Base-by-base conservation (phyloP, 2,329 filamentous ascomycete genomes). In the Dactylonectria macrodidyma region DNA sequence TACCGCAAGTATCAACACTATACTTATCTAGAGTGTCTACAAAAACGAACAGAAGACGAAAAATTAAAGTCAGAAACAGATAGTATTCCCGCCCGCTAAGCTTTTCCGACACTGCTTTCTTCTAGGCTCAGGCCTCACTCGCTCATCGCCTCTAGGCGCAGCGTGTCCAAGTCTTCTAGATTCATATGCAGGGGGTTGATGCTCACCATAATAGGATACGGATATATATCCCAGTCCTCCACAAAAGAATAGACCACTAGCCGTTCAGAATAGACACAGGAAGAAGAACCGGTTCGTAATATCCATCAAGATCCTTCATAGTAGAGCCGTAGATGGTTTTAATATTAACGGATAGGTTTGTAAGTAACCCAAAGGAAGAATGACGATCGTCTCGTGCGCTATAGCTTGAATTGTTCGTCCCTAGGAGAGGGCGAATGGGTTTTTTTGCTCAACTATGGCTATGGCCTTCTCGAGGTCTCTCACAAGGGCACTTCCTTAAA, bases 331-430 rank as follows among this genome's bases (percentile, higher is more conserved):
- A 16, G 48, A 26, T 33, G 8, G 24, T 51, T 34, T 51, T 16
- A 14, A 26, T 16, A 8, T 51, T 2, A 14, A 51, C 33, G 14
- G 26, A 33, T 34, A 51, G 26, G 5, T 34, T 16, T 19, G 26
- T 34, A 51, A 14, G 48, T 51, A 51, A 51, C 48, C 48, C n/a
- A 51, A 26, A 7, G 48, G 48, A n/a, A 51, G 33, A 19, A 51
- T 51, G 26, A 51, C 33, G 7, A 51, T n/a, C 14, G 26, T 51
- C 48, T 51, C 26, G 48, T 51, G 33, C n/a, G 4, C n/a, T 8
- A n/a, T 7, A n/a, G 48, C 26, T 10, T 8, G 26, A 51, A 51
- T 26, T 33, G 12, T 51, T 51, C 14, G 14, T n/a, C 26, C 48
- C 12, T 12, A 5, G 12, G 16, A 30, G 5, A 51, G 12, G 7